Evolutionary conservation across 495 filamentous ascomycete genomes (phyloP), one percentile per base, ranked within the genome.

Genomic region (Xylaria scruposa): DNA sequence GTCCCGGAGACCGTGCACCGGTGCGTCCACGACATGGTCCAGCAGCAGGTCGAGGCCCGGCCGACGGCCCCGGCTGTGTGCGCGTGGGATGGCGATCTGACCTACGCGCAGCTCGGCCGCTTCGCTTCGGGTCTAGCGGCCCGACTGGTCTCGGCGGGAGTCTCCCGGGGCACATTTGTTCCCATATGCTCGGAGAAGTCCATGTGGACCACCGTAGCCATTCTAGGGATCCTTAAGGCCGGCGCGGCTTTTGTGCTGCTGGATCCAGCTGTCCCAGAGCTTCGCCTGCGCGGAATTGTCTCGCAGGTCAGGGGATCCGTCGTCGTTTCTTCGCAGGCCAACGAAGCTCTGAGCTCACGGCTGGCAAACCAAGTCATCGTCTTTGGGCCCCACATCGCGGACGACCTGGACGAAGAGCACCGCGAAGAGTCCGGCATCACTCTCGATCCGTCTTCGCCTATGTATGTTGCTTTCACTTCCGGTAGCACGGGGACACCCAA

Each of bases 171-270:
- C 5, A 62, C 56, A 7, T 66, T 89, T 1, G 85, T 91, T 1
- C 87, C 88, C 3, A 74, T 91, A 0, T 88, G 85, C 68, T 81
- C 90, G 40, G 83, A 87, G 53, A 91, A 91, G 64, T 89, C 87
- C 0, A 62, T 82, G 75, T 85, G 80, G 77, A 79, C 80, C 42
- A 78, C 83, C 38, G 79, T 88, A 6, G 81, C 88, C 1, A 84
- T 87, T 75, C 59, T 91, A 7, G 88, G 86, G 3, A 82, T 91
- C 47, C 68, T 87, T 4, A 88, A 87, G 73, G 85, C 88, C 13
- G 90, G 90, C 15, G 88, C 84, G 31, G 86, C 84, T 0, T 88
- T 88, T 69, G 83, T 89, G 0, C 86, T 85, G 0, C 75, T 92
- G 17, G 89, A 91, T 73, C 84, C 86, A 56, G 56, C 8, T 17